A percentile compares a stretch with the other conserved stretches of the same genome.
These are phyloP conservation scores for Penstemon davidsonii DNA, from an alignment of 257 asterid species.

Conservation along the genomic window DNA sequence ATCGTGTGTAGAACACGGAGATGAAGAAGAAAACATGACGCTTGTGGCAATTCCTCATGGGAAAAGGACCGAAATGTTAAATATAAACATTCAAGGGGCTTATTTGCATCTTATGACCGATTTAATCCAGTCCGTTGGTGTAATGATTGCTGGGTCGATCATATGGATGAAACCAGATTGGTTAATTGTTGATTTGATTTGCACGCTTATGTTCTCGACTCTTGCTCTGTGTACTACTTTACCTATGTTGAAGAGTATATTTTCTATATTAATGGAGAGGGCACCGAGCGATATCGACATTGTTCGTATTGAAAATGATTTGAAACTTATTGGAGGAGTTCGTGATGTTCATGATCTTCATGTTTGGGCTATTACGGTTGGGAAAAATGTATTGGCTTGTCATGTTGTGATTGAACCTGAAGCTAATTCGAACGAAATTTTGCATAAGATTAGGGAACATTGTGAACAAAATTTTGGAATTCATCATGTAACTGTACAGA, in stretches of 20 bases:
- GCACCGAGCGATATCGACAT: slow-evolving; percentile 58
- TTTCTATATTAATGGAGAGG: slow-evolving; percentile 65
- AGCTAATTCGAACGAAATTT: slow-evolving; percentile 43
- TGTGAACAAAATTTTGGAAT: slow-evolving; percentile 47
- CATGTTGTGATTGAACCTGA: slow-evolving; percentile 56
- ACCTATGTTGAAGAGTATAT: slow-evolving; percentile 57
- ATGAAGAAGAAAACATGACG: slow-evolving; percentile 35
- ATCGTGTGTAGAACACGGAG: slow-evolving; percentile 1
- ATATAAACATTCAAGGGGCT: slow-evolving; percentile 81
- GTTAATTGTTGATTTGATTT: slow-evolving; percentile 65
- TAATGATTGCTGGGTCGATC: slow-evolving; percentile 72
- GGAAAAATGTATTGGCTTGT: slow-evolving; percentile 62
- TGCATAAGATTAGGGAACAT: slow-evolving; percentile 46
- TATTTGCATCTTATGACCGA: slow-evolving; percentile 71
- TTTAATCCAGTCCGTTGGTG: slow-evolving; percentile 74
- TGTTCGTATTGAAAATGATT: slow-evolving; percentile 47
- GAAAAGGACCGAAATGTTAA: slow-evolving; percentile 30
- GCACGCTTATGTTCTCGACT: slow-evolving; percentile 59
- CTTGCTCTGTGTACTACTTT: slow-evolving; percentile 53
- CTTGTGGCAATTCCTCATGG: slow-evolving; percentile 37
- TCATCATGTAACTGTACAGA: slow-evolving; percentile 72
- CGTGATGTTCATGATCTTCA: slow-evolving; percentile 73
- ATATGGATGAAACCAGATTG: slow-evolving; percentile 76
- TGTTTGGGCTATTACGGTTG: slow-evolving; percentile 68
- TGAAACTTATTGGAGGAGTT: slow-evolving; percentile 53